phyloP scores from a whole-genome alignment of 768 basidiomycete species.

The Rhizopogon vesiculosus region DNA sequence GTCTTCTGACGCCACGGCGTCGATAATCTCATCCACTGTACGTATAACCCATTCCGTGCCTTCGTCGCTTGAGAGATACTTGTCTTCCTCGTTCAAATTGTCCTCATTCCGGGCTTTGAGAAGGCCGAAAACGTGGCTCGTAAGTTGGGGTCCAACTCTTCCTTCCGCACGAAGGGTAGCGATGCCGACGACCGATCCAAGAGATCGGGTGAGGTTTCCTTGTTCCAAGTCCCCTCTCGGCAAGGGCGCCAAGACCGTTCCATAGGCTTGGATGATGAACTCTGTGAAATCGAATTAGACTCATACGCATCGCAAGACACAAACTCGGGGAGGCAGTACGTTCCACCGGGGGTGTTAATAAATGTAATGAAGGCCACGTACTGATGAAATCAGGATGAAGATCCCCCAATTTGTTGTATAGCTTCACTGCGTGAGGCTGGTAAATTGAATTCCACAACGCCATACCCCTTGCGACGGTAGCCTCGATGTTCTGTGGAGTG shows the following conservation, averaged over 20 bases:
- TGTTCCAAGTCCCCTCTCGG: constrained; percentile 65
- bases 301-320: constrained; percentile 21
- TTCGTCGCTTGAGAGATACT: constrained; percentile 80
- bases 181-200: constrained; percentile 82
- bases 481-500: constrained; percentile 60
- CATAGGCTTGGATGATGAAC: constrained; percentile 86
- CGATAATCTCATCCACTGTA: constrained; percentile 75
- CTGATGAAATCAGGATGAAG: constrained; percentile 95
- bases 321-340: constrained; percentile 27
- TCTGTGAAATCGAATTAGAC: constrained; percentile 37
- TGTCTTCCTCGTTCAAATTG: constrained; percentile 63
- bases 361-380: constrained; percentile 41
- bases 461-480: constrained; percentile 62
- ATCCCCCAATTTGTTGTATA: constrained; percentile 78
- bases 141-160: constrained; percentile 81
- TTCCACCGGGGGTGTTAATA: constrained; percentile 28
- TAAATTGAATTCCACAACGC: constrained; percentile 86
- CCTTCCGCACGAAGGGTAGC: constrained; percentile 83
- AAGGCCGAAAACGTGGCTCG: constrained; percentile 85
- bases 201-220: constrained; percentile 79
- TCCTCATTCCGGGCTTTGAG: constrained; percentile 72
- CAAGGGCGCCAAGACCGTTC: constrained; percentile 70
- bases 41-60: constrained; percentile 87
- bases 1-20: constrained; percentile 54
- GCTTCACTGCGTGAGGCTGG: constrained; percentile 83